Conservation (phyloP, 2,329 filamentous ascomycete genomes). For the Ascochyta rabiei region DNA sequence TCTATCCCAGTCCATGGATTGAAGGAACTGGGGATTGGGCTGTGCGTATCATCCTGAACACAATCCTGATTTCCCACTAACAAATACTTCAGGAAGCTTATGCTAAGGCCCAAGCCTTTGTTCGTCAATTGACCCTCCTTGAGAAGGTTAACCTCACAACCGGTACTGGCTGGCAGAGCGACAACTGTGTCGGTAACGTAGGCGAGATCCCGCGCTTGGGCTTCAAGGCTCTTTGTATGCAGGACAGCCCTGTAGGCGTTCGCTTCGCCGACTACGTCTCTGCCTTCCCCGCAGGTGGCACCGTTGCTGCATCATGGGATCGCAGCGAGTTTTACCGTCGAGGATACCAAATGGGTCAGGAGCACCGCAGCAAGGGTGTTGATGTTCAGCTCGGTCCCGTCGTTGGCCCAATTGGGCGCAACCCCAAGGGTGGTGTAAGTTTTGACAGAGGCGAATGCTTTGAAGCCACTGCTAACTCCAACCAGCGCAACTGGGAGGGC, state of each 20-base stretch:
- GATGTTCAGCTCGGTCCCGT: conserved; percentile 79
- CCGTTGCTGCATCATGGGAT: conserved; percentile 84
- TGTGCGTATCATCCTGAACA: conserved; percentile 27
- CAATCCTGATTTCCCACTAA: background rate
- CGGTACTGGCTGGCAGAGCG: conserved; percentile 72
- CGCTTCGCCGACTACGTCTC: conserved; percentile 80
- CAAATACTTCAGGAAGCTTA: conserved; percentile 64
- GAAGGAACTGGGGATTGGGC: conserved; percentile 74
- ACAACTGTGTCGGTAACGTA: conserved; percentile 68
- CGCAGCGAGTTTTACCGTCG: conserved; percentile 71
- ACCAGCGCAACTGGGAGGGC: conserved; percentile 45
- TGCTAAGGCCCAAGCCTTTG: conserved; percentile 75
- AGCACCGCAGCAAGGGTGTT: conserved; percentile 76
- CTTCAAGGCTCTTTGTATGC: conserved; percentile 78
- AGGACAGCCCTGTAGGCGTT: conserved; percentile 83
- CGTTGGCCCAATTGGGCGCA: conserved; percentile 73
- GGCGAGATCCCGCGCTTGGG: conserved; percentile 74
- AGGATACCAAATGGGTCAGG: conserved; percentile 74
- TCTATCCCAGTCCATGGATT: conserved; percentile 89
- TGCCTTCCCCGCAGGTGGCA: conserved; percentile 79
- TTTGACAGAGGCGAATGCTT: conserved; percentile 32
- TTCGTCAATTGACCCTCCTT: conserved; percentile 78
- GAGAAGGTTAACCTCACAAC: conserved; percentile 97
- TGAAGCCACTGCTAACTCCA: background rate
- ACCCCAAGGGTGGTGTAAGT: conserved; percentile 65